phyloP scores from a whole-genome alignment of 2,329 filamentous ascomycete genomes.

The Mycosphaerella sp. region DNA sequence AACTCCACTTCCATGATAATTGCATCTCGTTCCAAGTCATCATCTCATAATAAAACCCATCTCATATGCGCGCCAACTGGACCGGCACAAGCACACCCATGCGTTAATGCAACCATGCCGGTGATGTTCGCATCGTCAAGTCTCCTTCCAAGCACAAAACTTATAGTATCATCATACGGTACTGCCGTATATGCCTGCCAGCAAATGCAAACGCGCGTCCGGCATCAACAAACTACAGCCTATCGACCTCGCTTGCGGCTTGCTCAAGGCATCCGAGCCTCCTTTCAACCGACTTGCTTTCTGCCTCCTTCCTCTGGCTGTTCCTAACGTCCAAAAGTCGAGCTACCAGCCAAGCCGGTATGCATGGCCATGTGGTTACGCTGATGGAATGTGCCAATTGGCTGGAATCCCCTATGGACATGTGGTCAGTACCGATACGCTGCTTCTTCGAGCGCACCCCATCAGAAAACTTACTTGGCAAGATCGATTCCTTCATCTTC shows the following conservation, averaged over 20 bases:
- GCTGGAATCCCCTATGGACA: slow-evolving; percentile 42
- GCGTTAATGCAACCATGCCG: neutral
- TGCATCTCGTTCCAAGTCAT: neutral
- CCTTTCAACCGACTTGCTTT: neutral
- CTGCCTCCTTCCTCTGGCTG: neutral
- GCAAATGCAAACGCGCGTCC: neutral
- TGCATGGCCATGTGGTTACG: slow-evolving; percentile 29
- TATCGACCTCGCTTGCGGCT: neutral
- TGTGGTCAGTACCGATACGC: slow-evolving; percentile 13
- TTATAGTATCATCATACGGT: neutral
- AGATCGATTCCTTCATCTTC: slow-evolving; percentile 44
- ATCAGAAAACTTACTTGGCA: slow-evolving; percentile 39
- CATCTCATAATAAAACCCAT: neutral
- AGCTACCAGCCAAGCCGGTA: slow-evolving; percentile 16
- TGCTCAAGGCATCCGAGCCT: neutral
- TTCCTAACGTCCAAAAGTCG: slow-evolving; percentile 12
- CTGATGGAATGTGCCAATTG: slow-evolving; percentile 44
- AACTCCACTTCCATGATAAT: neutral
- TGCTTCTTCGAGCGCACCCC: neutral
- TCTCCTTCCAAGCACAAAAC: neutral
- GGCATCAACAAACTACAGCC: neutral
- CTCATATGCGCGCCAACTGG: neutral
- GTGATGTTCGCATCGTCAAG: neutral
- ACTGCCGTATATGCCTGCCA: neutral
- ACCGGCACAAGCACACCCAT: neutral